Evolutionary conservation across 371 early-diverging fungal genomes (phyloP), one percentile per base, ranked within the genome.

Genomic region (Mortierella sp.): DNA sequence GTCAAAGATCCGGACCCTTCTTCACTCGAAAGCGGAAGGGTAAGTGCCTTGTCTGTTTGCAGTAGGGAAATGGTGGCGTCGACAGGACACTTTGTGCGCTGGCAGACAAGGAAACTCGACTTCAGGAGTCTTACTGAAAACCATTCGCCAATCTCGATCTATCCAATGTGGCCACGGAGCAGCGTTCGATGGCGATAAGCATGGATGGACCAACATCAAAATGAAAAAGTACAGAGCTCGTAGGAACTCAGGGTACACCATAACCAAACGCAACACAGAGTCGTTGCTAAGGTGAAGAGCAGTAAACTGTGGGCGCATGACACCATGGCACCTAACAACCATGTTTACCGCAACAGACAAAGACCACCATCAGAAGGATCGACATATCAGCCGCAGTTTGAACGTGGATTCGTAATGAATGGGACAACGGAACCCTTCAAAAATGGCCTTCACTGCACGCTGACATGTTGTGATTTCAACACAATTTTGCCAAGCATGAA

Each of bases 11-110:
- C 74, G 75, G 48, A 52, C 71, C 21, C 76, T 85, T 26, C 80
- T 85, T n/a, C 81, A 79, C 8, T 65, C 82, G 28, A 79, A 85
- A 45, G 72, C 72, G 16, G 85, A 85, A 71, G 82, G 77, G 85
- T 85, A 78, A 11, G 84, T 79, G 31, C 7, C 19, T 19, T 14
- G 16, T 63, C 14, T 63, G 16, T 63, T 21, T 73, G 13, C 50
- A 50, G 50, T 50, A 16, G 21, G 34, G 38, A 10, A 14, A 14
- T 54, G 11, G 42, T 73, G n/a, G 38, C 42, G 73, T 54, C 16
- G 38, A 54, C 24, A n/a, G 55, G 68, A 65, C n/a, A 31, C 65
- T 65, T 55, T 19, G 65, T 38, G 21, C 38, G 21, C 34, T 38
- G 34, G 34, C 16, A 19, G 65, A 65, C 38, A 19, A 65, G 65